A percentile compares a stretch with the other conserved stretches of the same genome.
Evolutionary conservation across 345 rosid species (phyloP).

Genomic region (Eucalyptus virginea): DNA sequence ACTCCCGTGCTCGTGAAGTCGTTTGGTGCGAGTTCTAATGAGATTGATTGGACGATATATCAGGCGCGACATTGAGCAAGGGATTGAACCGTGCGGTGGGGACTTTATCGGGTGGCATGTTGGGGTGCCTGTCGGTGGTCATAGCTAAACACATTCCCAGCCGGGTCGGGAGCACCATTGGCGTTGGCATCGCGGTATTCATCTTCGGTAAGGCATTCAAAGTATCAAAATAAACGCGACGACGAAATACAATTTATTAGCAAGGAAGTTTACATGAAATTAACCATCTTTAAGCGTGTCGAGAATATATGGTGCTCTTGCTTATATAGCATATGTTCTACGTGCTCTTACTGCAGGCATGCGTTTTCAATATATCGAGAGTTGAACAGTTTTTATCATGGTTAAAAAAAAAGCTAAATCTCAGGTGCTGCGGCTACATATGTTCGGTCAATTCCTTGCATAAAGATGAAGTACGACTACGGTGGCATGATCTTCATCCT

Average conservation of each 20-base stretch:
- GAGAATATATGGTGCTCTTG: no score
- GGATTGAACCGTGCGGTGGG: conserved; percentile 62
- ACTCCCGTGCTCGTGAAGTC: not conserved
- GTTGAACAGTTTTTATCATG: no score
- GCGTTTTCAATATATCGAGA: no score
- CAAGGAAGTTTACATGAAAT: no score
- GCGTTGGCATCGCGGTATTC: conserved; percentile 30
- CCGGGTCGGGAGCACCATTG: conserved; percentile 18
- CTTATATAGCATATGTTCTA: no score
- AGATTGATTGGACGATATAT: not conserved
- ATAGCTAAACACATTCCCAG: conserved; percentile 6
- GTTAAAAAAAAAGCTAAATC: not conserved
- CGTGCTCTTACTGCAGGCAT: no score
- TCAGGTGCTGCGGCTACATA: conserved; percentile 68
- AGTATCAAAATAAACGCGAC: no score
- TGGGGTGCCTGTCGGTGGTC: conserved; percentile 39
- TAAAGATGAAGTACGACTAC: conserved; percentile 55
- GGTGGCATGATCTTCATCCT: conserved; percentile 68
- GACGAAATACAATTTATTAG: no score
- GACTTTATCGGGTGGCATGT: conserved; percentile 45
- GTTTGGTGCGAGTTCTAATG: not conserved
- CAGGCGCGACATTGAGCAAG: conserved; percentile 64
- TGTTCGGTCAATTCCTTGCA: conserved; percentile 34
- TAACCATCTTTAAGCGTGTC: no score
- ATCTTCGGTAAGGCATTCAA: conserved; percentile 23